Base-by-base conservation (phyloP, 2,329 filamentous ascomycete genomes). In the Botrytis cinerea region DNA sequence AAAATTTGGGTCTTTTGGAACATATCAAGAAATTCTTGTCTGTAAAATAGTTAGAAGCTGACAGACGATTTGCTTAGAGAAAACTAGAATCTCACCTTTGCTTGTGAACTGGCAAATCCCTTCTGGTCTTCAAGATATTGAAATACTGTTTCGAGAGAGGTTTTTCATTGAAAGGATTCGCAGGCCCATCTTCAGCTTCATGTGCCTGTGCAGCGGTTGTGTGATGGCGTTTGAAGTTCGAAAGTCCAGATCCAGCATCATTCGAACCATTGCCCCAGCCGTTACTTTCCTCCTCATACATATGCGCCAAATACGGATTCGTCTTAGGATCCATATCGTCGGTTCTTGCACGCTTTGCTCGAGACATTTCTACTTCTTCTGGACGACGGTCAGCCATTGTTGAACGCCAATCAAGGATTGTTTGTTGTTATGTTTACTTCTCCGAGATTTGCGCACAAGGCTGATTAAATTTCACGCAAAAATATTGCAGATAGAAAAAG, bases 1-100 rank as follows among this genome's bases (percentile, higher is more conserved):
- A 99, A 90, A 78, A 99, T 98, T 84, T 99, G 96, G 38, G 91
- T 93, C 79, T 92, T 90, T 80, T 99, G 97, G 84, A 97, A 99
- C 80, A 97, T 89, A 81, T 95, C 86, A 74, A 99, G 88, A 81
- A 99, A 99, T 82, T 99, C 96, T 83, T 96, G 90, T 83, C 93
- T 93, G 38, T 46, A 67, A 35, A 51, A 32, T 10, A 64, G 63
- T 81, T 73, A 81, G 77, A 22, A 66, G 35, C 14, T 63, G 40
- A 18, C 43, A 28, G 32, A 18, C 16, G 38, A 16, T 12, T 32
- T 46, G 16, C 20, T 18, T 25, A 12, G 14, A 32, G 9, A n/a
- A 28, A 60, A 35, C 22, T 73, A 57, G 54, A 62, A 71, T 74
- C 87, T 78, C 83, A 93, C 87, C 94, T 91, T 83, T 99, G 96